Evolutionary conservation across 495 filamentous ascomycete genomes (phyloP).

Genomic region (Neurospora sp.): DNA sequence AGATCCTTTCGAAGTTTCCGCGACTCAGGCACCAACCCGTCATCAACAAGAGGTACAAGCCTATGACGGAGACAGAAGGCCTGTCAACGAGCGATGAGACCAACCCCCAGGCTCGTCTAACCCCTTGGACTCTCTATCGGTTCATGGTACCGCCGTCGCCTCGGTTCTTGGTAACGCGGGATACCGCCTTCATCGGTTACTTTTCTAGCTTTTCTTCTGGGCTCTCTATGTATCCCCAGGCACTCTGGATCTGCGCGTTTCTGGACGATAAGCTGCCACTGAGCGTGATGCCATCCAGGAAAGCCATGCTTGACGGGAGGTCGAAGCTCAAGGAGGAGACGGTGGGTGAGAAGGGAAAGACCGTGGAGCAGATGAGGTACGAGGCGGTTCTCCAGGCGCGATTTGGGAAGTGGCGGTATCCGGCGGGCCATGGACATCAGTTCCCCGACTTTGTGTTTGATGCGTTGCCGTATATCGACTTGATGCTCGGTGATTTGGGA

Average conservation of each 20-base stretch:
- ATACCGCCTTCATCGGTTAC: conserved; percentile 59
- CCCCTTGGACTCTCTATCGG: conserved; percentile 46
- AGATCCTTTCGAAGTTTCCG: conserved; percentile 61
- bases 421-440: conserved; percentile 50
- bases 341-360: conserved; percentile 5
- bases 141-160: conserved; percentile 59
- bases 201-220: conserved; percentile 54
- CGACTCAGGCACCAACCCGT: conserved; percentile 40
- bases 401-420: conserved; percentile 61
- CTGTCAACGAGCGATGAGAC: conserved; percentile 22
- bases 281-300: conserved; percentile 7
- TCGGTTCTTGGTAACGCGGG: conserved; percentile 40
- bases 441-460: conserved; percentile 71
- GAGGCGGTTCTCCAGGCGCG: conserved; percentile 56
- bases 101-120: conserved; percentile 26
- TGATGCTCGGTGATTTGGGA: conserved; percentile 59
- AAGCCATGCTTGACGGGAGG: background rate
- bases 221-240: conserved; percentile 55
- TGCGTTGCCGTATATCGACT: conserved; percentile 65
- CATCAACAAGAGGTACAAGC: conserved; percentile 32
- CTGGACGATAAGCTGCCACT: conserved; percentile 31
- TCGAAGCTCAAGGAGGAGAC: background rate
- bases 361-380: conserved; percentile 26
- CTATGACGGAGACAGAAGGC: conserved; percentile 31
- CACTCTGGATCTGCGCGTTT: conserved; percentile 63